Percentiles rank a stretch among this genome's conserved stretches.
phyloP scores from a whole-genome alignment of 2,329 filamentous ascomycete species.

The Ceratocystis lukuohia region DNA sequence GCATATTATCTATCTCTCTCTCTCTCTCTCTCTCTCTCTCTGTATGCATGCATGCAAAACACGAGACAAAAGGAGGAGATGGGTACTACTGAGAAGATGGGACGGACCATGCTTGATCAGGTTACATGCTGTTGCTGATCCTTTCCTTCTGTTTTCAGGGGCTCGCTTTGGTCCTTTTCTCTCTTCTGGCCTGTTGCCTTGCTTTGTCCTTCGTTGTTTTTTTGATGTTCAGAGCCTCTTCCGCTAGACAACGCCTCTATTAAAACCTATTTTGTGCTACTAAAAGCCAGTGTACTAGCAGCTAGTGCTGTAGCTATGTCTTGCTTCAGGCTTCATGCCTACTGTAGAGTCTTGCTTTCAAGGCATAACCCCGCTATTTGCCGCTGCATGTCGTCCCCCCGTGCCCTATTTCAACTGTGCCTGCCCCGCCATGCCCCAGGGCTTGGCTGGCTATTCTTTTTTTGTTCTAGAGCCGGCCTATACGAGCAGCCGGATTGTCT shows the following conservation, averaged over 20 bases:
- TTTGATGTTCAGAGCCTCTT: background rate
- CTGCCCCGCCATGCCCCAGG: background rate
- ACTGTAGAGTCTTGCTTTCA: too few relatives aligned
- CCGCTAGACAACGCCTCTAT: background rate
- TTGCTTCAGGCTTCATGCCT: background rate
- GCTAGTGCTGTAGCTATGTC: background rate
- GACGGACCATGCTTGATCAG: background rate
- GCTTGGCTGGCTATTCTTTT: background rate
- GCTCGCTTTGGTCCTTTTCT: background rate
- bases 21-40: too few relatives aligned
- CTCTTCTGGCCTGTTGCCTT: background rate
- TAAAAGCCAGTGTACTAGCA: background rate
- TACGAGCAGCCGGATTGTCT: background rate
- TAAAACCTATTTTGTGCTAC: background rate
- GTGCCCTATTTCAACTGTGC: background rate
- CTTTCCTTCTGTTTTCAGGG: background rate
- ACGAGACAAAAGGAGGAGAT: background rate
- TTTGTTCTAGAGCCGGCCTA: background rate
- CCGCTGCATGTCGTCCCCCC: too few relatives aligned
- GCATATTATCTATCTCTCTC: too few relatives aligned
- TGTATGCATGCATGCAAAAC: background rate
- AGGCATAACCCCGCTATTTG: too few relatives aligned
- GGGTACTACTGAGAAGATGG: background rate
- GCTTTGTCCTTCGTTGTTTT: background rate
- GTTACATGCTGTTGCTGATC: background rate